Evolutionary conservation across 805 yeast genomes (phyloP).

Genomic region (Lipomyces yamadae): DNA sequence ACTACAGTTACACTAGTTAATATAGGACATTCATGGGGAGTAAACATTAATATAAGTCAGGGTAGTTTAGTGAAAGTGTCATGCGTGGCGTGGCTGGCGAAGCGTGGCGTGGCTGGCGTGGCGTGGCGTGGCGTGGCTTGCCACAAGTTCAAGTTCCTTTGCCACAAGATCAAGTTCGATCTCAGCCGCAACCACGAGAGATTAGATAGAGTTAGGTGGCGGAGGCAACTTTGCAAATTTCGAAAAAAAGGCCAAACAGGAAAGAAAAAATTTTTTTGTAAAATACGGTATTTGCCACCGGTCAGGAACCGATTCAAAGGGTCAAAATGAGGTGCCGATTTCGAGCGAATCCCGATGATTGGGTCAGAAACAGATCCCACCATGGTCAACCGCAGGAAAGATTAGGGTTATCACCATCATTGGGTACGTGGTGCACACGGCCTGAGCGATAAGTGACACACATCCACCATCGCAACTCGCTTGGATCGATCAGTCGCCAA

Average conservation of each 20-base stretch:
- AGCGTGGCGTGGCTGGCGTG: neutral
- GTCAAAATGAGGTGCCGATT: slow-evolving; percentile 10
- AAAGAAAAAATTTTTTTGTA: neutral
- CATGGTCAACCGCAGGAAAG: slow-evolving; percentile 9
- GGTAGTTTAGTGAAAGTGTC: neutral
- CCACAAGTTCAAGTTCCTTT: neutral
- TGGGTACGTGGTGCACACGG: slow-evolving; percentile 7
- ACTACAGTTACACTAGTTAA: neutral
- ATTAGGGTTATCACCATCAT: slow-evolving; percentile 8
- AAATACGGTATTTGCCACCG: slow-evolving; percentile 7
- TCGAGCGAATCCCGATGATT: slow-evolving; percentile 5
- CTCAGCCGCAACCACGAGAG: neutral
- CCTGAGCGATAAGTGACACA: slow-evolving; percentile 4
- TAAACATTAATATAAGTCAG: neutral
- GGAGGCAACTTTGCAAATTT: neutral
- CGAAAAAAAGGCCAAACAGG: neutral
- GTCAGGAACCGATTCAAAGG: slow-evolving; percentile 9
- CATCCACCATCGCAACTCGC: slow-evolving; percentile 10
- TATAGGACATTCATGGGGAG: no score
- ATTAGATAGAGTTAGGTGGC: neutral
- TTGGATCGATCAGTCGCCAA: slow-evolving; percentile 5
- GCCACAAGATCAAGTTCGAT: neutral
- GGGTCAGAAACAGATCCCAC: slow-evolving; percentile 9
- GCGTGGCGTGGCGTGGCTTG: neutral
- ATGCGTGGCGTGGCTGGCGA: neutral